Conservation (phyloP, 148 eudicot genomes). For the Rhododendron mucronatum region DNA sequence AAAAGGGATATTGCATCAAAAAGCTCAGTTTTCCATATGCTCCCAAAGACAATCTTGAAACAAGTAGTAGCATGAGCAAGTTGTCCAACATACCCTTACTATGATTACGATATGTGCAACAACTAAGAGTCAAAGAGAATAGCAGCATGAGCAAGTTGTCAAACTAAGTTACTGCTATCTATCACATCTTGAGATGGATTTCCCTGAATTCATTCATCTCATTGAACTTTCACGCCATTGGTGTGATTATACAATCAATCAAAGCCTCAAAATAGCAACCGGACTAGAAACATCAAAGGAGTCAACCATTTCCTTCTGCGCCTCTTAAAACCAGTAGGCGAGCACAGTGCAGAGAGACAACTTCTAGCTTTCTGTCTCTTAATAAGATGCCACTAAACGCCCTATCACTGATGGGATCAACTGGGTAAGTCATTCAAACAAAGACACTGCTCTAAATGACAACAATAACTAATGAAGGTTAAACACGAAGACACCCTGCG, state of each 20-base stretch:
- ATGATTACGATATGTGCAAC: neutral
- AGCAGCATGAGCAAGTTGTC: neutral
- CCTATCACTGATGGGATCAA: neutral
- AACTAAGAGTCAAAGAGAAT: neutral
- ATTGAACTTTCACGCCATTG: neutral
- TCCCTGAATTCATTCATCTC: neutral
- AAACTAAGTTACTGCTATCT: no score
- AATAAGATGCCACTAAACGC: neutral
- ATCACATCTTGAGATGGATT: no score
- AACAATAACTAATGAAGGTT: neutral
- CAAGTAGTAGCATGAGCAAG: neutral
- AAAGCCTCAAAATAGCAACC: neutral
- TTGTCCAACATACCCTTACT: neutral
- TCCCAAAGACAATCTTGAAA: neutral
- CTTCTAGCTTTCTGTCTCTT: neutral
- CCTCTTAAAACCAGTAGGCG: neutral
- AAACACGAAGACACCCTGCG: neutral
- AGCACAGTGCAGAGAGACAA: neutral
- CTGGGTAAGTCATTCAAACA: neutral
- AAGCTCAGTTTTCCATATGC: neutral
- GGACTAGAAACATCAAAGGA: neutral
- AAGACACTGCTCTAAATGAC: neutral
- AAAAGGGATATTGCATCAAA: neutral
- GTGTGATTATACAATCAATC: neutral
- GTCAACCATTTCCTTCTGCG: neutral